Percentiles rank a stretch among this genome's conserved stretches.
Evolutionary conservation across 2,329 filamentous ascomycete species (phyloP).

Genomic region (Trichothecium sympodiale): DNA sequence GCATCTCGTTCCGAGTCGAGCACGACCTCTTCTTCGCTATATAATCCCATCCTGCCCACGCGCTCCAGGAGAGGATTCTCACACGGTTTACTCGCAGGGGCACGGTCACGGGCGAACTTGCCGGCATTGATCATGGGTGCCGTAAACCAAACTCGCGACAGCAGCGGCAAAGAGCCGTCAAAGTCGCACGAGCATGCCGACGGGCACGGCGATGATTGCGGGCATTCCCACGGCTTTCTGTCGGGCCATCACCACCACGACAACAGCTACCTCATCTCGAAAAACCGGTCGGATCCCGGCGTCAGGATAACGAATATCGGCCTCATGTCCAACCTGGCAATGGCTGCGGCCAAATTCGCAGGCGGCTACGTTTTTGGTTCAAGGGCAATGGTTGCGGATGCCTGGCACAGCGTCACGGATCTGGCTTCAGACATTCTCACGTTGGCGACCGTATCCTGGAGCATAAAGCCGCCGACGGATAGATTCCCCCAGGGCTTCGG

Average conservation of each 20-base stretch:
- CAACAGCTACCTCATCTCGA: constrained; percentile 85
- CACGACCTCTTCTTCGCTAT: not conserved
- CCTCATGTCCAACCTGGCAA: constrained; percentile 72
- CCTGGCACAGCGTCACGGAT: constrained; percentile 90
- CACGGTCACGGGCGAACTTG: constrained; percentile 1
- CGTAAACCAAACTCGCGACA: constrained; percentile 19
- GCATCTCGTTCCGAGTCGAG: not conserved
- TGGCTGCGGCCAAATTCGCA: constrained; percentile 87
- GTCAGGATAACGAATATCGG: constrained; percentile 51
- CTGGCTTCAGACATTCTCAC: constrained; percentile 92
- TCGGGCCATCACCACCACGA: constrained; percentile 70
- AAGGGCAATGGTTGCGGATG: constrained; percentile 84
- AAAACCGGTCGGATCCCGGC: constrained; percentile 61
- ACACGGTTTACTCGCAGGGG: constrained; percentile 1
- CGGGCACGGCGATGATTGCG: constrained; percentile 42
- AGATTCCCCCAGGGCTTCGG: constrained; percentile 87
- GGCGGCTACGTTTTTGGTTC: constrained; percentile 94
- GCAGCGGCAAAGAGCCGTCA: constrained; percentile 10
- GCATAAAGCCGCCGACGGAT: constrained; percentile 70
- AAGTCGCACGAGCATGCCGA: constrained; percentile 32
- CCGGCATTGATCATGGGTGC: constrained; percentile 16
- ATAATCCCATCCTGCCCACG: not conserved
- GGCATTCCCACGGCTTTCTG: constrained; percentile 37
- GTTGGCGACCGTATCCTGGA: constrained; percentile 88
- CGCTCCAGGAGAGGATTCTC: not conserved